Evolutionary conservation across 345 rosid species (phyloP).

Genomic region (Aurinia saxatilis): DNA sequence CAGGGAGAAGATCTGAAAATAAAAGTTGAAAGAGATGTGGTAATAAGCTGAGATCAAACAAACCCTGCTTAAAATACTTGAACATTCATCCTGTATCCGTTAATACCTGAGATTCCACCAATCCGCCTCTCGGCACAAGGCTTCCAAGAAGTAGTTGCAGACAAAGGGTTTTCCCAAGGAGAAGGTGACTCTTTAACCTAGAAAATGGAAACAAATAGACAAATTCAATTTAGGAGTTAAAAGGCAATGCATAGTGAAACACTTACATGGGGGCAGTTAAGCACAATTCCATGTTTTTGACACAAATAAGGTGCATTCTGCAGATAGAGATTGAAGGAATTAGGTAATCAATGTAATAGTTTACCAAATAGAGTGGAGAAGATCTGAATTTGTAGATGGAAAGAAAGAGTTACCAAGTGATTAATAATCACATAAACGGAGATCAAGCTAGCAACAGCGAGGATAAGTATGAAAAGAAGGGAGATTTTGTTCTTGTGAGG

Average conservation of each 20-base stretch:
- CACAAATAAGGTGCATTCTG: constrained; percentile 91
- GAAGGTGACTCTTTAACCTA: constrained; percentile 94
- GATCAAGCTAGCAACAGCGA: constrained; percentile 56
- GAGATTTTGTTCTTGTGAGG: constrained; percentile 52
- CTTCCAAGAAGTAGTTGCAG: constrained; percentile 98
- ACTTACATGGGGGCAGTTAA: constrained; percentile 88
- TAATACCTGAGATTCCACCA: constrained; percentile 72
- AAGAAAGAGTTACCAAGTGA: constrained; percentile 52
- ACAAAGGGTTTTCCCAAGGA: constrained; percentile 91
- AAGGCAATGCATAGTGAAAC: constrained; percentile 6
- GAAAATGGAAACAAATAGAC: constrained; percentile 4
- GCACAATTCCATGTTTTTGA: constrained; percentile 92
- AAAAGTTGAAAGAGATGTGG: constrained; percentile 1
- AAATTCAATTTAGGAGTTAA: no score
- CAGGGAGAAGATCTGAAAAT: constrained; percentile 71
- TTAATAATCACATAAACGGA: constrained; percentile 56
- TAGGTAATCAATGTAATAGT: background rate
- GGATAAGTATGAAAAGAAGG: constrained; percentile 36
- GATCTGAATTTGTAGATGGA: constrained; percentile 17
- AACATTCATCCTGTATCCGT: background rate
- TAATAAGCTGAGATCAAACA: background rate
- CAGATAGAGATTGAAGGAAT: background rate
- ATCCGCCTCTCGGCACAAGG: constrained; percentile 93
- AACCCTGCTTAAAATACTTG: background rate
- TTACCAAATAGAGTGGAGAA: background rate